Conservation (phyloP, 179 eudicot species). For the Silene vulgaris region DNA sequence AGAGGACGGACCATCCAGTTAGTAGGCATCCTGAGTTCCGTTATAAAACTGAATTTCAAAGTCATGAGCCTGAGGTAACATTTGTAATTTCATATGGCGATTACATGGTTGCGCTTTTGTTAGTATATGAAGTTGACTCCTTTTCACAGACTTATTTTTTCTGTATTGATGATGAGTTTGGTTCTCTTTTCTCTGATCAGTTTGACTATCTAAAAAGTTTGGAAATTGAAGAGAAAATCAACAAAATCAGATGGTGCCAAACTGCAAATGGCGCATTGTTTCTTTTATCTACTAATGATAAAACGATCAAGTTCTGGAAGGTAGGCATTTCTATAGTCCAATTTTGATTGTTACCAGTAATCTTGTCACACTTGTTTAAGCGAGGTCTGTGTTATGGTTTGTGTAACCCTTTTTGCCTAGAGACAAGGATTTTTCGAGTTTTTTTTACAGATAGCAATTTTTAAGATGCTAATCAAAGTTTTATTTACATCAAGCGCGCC, state of each 20-base stretch:
- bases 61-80: constrained; percentile 87
- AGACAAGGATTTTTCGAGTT: no score
- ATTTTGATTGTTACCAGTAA: not conserved
- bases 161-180: constrained; percentile 20
- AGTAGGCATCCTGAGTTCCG: constrained; percentile 83
- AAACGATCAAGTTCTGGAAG: constrained; percentile 79
- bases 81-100: not conserved
- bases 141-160: not conserved
- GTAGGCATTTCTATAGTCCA: constrained; percentile 30
- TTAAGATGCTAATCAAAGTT: no score
- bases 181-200: constrained; percentile 36
- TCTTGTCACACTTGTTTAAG: not conserved
- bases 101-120: constrained; percentile 11
- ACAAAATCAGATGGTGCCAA: constrained; percentile 86
- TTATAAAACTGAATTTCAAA: constrained; percentile 88
- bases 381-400: not conserved
- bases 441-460: no score
- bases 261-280: constrained; percentile 65
- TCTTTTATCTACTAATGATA: constrained; percentile 74
- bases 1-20: constrained; percentile 55
- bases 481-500: no score
- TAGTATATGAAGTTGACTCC: not conserved
- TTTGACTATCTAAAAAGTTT: constrained; percentile 80
- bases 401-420: no score
- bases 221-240: constrained; percentile 85